A percentile compares a stretch with the other conserved stretches of the same genome.
These are phyloP conservation scores for Paulownia fortunei DNA, from an alignment of 257 asterid genomes.

Conservation along the genomic window DNA sequence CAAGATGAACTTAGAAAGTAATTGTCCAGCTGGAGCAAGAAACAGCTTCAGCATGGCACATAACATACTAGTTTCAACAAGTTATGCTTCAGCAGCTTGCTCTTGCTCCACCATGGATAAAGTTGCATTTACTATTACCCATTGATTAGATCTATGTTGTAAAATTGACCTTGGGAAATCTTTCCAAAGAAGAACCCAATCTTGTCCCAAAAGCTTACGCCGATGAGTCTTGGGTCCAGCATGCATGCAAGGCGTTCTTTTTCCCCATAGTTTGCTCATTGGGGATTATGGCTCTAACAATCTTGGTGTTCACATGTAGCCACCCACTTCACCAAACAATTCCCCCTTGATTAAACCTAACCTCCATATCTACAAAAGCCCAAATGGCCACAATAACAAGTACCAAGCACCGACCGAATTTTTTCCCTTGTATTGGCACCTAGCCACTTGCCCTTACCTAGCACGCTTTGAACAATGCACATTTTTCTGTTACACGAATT, in stretches of 20 bases:
- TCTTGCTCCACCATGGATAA: not conserved
- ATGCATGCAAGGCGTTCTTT: not conserved
- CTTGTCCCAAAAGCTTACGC: not conserved
- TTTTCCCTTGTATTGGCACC: no score
- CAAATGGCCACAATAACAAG: not conserved
- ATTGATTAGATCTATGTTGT: no score
- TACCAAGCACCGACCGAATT: no score
- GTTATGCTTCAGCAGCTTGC: not conserved
- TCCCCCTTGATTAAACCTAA: no score
- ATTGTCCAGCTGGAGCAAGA: not conserved
- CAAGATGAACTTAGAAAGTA: not conserved
- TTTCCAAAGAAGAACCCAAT: not conserved
- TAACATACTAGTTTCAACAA: not conserved
- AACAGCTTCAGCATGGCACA: not conserved
- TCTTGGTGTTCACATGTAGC: not conserved
- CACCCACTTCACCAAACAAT: no score
- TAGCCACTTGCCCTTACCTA: no score
- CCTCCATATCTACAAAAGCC: no score
- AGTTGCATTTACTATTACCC: no score
- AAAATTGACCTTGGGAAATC: no score
- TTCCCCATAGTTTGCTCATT: not conserved
- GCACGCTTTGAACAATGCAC: no score
- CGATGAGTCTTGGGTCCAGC: not conserved
- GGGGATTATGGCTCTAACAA: not conserved
- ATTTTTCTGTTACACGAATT: no score